These are phyloP conservation scores for Annulohypoxylon maeteangense DNA, from an alignment of 495 filamentous ascomycete genomes.

Conservation along the genomic window DNA sequence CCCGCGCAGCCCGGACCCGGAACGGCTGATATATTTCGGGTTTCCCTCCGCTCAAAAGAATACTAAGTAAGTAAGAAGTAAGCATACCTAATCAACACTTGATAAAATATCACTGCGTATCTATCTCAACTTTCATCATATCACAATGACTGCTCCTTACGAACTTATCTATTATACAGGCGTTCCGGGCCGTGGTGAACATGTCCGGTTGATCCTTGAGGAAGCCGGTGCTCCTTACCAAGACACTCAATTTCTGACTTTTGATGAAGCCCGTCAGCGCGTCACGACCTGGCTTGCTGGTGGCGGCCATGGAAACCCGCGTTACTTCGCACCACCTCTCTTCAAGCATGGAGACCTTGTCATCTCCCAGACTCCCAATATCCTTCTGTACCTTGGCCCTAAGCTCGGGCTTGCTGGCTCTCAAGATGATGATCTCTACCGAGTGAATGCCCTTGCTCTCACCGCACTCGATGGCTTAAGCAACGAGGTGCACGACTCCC, in stretches of 20 bases:
- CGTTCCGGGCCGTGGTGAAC: slow-evolving; percentile 67
- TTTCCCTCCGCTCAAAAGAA: background rate
- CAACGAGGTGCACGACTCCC: slow-evolving; percentile 19
- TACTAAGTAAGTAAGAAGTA: no score
- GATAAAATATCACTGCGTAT: background rate
- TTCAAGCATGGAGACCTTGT: slow-evolving; percentile 56
- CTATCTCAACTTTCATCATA: background rate
- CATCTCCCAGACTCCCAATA: slow-evolving; percentile 63
- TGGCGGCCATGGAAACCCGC: slow-evolving; percentile 52
- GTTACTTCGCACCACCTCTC: slow-evolving; percentile 61
- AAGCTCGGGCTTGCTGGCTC: slow-evolving; percentile 53
- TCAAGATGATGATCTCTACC: slow-evolving; percentile 43
- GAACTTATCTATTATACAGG: slow-evolving; percentile 65
- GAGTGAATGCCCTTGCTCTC: slow-evolving; percentile 47
- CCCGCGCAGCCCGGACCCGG: no score
- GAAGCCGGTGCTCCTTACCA: slow-evolving; percentile 46
- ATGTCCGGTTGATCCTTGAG: slow-evolving; percentile 66
- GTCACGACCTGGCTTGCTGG: slow-evolving; percentile 12
- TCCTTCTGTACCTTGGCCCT: slow-evolving; percentile 63
- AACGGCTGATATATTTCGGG: no score
- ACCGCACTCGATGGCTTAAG: slow-evolving; percentile 57
- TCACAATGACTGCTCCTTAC: slow-evolving; percentile 36
- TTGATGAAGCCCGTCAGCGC: slow-evolving; percentile 10
- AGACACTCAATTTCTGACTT: background rate
- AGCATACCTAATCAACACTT: background rate